Evolutionary conservation across 2,329 filamentous ascomycete species (phyloP), one percentile per base, ranked within the genome.

Genomic region (Fusarium caatingaense): DNA sequence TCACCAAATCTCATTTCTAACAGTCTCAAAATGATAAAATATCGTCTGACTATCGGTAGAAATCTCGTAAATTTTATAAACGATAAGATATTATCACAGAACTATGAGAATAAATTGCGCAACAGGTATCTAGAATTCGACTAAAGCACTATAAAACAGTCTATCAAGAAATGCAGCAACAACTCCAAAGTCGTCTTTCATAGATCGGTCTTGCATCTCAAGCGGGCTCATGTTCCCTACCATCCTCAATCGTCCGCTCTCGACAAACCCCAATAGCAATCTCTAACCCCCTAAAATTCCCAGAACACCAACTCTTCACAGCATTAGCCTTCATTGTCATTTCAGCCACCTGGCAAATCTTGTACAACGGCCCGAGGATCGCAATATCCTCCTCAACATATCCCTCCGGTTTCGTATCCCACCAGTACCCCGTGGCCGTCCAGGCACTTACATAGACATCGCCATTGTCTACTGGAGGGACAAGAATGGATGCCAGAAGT

Each of bases 241-340:
- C 15, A 13, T 9, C 12, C 47, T 18, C 16, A 5, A 23, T 34
- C 30, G 3, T 28, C 34, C 23, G 18, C 18, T 27, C 18, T 27
- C 20, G n/a, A 41, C 45, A 53, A 4, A 42, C 12, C 8, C 37
- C 50, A 5, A 69, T 7, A 7, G 13, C 12, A 21, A 71, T 21
- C 11, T 64, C 30, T 12, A 70, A 30, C 3, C 44, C 46, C 1
- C 8, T 8, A 1, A 69, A n/a, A n/a, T 55, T 59, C 15, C 42
- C 8, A 20, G 63, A 54, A 6, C 15, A n/a, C 67, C 67, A 70
- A 4, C 16, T 34, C n/a, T 10, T 53, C 6, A 18, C 18, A 15
- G 42, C 9, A 13, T 54, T 64, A 27, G 46, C 8, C 1, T 5
- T 23, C 49, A 70, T 37, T 7, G 18, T n/a, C 20, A 62, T 28